These are phyloP conservation scores for Phoma sp. DNA, from an alignment of 2,329 filamentous ascomycete species.

Conservation along the genomic window DNA sequence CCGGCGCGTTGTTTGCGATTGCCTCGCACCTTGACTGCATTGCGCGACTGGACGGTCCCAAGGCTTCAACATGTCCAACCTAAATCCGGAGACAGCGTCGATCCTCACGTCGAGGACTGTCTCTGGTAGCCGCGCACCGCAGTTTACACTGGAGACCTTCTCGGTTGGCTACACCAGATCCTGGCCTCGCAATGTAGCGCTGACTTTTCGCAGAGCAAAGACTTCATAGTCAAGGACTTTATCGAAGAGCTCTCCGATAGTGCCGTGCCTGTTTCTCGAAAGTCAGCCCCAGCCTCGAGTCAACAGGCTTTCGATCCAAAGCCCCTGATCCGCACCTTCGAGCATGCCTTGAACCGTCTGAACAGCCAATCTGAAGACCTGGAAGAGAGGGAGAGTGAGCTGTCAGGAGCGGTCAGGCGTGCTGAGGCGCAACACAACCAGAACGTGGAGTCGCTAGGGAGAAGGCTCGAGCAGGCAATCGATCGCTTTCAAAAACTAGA, in stretches of 20 bases:
- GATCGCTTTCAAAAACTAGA: slow-evolving; percentile 91
- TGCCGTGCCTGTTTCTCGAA: slow-evolving; percentile 78
- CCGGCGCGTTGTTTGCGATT: slow-evolving; percentile 12
- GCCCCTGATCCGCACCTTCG: slow-evolving; percentile 93
- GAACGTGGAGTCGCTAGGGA: slow-evolving; percentile 85
- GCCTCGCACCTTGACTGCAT: not conserved
- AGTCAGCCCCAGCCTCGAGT: slow-evolving; percentile 67
- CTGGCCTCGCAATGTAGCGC: not conserved
- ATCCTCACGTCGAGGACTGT: slow-evolving; percentile 52
- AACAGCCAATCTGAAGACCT: slow-evolving; percentile 80
- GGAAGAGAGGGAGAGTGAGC: slow-evolving; percentile 87
- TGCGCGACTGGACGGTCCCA: not conserved
- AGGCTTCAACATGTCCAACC: slow-evolving; percentile 36
- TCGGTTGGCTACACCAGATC: slow-evolving; percentile 39
- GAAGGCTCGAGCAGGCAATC: slow-evolving; percentile 91
- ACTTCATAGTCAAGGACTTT: slow-evolving; percentile 98
- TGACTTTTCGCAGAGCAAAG: slow-evolving; percentile 55
- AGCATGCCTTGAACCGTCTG: slow-evolving; percentile 74
- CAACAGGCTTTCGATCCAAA: slow-evolving; percentile 82
- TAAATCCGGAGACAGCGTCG: slow-evolving; percentile 52
- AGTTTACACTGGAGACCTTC: slow-evolving; percentile 83
- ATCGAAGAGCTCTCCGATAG: slow-evolving; percentile 90
- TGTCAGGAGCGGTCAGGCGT: slow-evolving; percentile 85
- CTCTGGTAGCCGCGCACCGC: slow-evolving; percentile 68
- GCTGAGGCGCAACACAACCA: slow-evolving; percentile 92